Evolutionary conservation across 1,284 basidiomycete genomes (phyloP).

Genomic region (Pterulicium gracile): DNA sequence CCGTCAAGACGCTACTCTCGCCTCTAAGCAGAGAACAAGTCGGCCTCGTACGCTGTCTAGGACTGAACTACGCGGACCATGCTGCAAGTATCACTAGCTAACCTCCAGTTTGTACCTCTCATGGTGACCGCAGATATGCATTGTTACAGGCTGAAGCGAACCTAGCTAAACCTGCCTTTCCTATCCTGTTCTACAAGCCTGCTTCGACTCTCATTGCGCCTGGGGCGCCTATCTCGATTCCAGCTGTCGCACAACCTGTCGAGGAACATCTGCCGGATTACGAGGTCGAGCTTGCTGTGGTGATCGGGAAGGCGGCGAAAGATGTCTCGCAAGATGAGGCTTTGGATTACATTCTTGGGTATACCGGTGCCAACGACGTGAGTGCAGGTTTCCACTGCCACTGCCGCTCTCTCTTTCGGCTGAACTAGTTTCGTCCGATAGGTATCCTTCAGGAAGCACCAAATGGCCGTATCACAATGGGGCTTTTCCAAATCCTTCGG

Average conservation of each 20-base stretch:
- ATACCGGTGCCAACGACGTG: conserved; percentile 74
- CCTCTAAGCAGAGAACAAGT: conserved; percentile 60
- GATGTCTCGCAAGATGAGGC: conserved; percentile 70
- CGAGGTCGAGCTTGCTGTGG: conserved; percentile 80
- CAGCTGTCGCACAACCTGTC: conserved; percentile 57
- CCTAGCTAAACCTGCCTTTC: conserved; percentile 47
- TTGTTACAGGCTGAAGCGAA: conserved; percentile 49
- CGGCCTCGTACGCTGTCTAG: conserved; percentile 65
- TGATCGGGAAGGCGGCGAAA: conserved; percentile 74
- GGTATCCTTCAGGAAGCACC: conserved; percentile 74
- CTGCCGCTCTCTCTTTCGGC: background rate
- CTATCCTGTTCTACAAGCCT: conserved; percentile 77
- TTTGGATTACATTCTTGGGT: conserved; percentile 73
- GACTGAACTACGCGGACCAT: conserved; percentile 74
- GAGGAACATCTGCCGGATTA: conserved; percentile 74
- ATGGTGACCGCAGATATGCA: background rate
- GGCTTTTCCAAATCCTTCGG: conserved; percentile 78
- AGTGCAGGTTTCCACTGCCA: conserved; percentile 14
- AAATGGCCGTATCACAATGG: conserved; percentile 72
- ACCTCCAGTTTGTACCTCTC: conserved; percentile 1
- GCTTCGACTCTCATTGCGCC: conserved; percentile 63
- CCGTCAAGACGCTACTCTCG: conserved; percentile 59
- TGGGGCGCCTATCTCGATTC: conserved; percentile 54
- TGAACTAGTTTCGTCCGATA: conserved; percentile 17
- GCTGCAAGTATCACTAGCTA: conserved; percentile 40